Evolutionary conservation across 371 early-diverging fungal genomes (phyloP).

Genomic region (Mortierella sp.): DNA sequence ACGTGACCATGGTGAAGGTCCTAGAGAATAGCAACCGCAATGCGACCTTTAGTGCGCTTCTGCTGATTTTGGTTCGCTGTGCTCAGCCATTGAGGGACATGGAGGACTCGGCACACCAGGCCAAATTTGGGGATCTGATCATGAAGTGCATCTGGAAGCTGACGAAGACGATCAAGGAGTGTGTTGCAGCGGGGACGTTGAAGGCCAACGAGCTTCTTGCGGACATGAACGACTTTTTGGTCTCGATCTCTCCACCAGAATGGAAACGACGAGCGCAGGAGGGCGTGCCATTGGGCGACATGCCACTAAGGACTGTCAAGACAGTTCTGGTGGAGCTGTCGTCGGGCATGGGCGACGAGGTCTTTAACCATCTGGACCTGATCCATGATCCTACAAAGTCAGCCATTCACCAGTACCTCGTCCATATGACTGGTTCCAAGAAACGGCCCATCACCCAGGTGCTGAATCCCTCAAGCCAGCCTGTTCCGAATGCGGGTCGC

Average conservation of each 20-base stretch:
- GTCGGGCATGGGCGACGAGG: constrained; percentile 70
- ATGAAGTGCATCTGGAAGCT: constrained; percentile 98
- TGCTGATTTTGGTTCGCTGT: constrained; percentile 58
- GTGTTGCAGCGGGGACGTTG: constrained; percentile 63
- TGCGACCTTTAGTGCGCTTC: constrained; percentile 71
- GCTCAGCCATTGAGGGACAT: constrained; percentile 56
- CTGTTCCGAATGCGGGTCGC: constrained; percentile 26
- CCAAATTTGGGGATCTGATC: constrained; percentile 87
- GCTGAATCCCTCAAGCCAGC: constrained; percentile 26
- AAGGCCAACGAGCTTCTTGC: constrained; percentile 73
- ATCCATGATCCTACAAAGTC: constrained; percentile 74
- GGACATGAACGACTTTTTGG: constrained; percentile 86
- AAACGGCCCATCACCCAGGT: constrained; percentile 53
- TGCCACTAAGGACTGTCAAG: constrained; percentile 95
- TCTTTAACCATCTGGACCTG: constrained; percentile 69
- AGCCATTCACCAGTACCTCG: constrained; percentile 75
- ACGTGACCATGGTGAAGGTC: constrained; percentile 88
- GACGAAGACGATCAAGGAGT: constrained; percentile 84
- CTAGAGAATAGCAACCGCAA: constrained; percentile 87
- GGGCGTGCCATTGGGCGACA: constrained; percentile 82
- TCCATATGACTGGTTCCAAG: constrained; percentile 80
- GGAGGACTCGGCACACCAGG: constrained; percentile 67
- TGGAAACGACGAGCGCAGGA: constrained; percentile 88
- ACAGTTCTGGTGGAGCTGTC: constrained; percentile 87
- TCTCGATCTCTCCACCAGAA: constrained; percentile 79